Evolutionary conservation across 176 grass and related monocot genomes (phyloP).

Genomic region (Musa acuminata): DNA sequence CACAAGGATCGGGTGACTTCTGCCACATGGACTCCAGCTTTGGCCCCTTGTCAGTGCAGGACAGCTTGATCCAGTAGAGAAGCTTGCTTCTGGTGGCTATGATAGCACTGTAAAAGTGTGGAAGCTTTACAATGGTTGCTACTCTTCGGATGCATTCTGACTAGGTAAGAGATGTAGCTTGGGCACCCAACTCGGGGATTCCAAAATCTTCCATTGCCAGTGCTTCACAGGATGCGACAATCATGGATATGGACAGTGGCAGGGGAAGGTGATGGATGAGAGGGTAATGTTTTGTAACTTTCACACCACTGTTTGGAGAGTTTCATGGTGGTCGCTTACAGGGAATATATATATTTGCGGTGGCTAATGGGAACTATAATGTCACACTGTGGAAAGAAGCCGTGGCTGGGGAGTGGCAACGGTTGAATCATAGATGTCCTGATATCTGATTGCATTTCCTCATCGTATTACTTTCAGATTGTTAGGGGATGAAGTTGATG

Average conservation of each 20-base stretch:
- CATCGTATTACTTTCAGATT: background rate
- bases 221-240: background rate
- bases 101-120: conserved; percentile 4
- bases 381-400: conserved; percentile 7
- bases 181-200: background rate
- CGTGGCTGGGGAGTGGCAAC: background rate
- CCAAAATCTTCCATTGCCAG: background rate
- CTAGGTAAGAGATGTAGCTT: background rate
- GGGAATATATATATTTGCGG: background rate
- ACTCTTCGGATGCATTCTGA: background rate
- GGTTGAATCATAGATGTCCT: background rate
- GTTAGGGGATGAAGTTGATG: too few relatives aligned
- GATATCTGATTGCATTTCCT: background rate
- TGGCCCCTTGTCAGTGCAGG: background rate
- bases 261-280: background rate
- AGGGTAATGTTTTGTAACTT: conserved; percentile 5
- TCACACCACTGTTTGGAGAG: background rate
- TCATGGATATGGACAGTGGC: conserved; percentile 4
- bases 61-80: background rate
- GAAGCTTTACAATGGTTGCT: conserved; percentile 5
- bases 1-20: conserved; percentile 7
- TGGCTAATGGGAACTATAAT: background rate
- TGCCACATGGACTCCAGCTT: conserved; percentile 3
- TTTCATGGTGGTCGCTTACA: background rate
- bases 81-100: conserved; percentile 3